phyloP scores from a whole-genome alignment of 2,329 filamentous ascomycete genomes.

The Ophiostoma piceae region DNA sequence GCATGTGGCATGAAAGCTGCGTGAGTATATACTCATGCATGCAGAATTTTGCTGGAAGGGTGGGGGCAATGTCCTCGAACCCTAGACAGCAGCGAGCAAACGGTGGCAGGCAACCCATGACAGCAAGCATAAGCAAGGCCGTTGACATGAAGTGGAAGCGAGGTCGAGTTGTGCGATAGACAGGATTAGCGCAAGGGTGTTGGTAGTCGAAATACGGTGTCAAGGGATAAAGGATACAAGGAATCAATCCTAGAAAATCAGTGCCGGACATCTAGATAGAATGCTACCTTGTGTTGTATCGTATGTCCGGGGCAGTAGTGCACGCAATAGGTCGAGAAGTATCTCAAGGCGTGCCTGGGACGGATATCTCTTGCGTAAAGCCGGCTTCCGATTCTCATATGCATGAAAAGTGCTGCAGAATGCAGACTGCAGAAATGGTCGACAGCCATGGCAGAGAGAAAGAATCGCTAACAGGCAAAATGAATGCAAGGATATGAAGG shows the following conservation, averaged over 20 bases:
- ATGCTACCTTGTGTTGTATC: not conserved
- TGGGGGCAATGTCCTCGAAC: not conserved
- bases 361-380: not conserved
- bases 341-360: not conserved
- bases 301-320: not conserved
- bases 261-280: not conserved
- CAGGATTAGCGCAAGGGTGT: not conserved
- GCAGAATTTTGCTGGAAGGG: not conserved
- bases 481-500: not conserved
- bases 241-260: not conserved
- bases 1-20: not conserved
- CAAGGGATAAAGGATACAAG: not conserved
- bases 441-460: not conserved
- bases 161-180: not conserved
- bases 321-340: not conserved
- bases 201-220: not conserved
- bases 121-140: no score
- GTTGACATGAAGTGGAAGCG: no score
- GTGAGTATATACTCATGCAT: not conserved
- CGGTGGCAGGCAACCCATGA: no score
- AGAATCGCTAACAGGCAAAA: not conserved
- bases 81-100: no score
- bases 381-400: not conserved
- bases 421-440: not conserved
- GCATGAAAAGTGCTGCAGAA: not conserved